Base-by-base conservation (phyloP, 257 asterid species). In the Solanum bulbocastanum region DNA sequence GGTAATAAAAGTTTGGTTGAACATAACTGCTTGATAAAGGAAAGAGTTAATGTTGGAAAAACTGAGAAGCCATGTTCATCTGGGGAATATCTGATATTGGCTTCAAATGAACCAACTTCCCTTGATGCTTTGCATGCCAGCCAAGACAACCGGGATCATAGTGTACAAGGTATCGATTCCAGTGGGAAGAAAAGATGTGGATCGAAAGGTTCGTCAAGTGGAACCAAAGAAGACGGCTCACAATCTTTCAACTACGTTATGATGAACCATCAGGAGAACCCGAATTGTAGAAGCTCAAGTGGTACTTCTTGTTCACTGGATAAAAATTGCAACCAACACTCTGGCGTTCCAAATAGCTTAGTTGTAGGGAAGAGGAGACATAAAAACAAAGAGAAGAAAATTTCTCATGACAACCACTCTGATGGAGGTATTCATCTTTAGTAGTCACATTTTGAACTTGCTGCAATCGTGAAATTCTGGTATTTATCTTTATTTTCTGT, bases 131-230 rank as follows among this genome's bases (percentile, higher is more conserved):
- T 88, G 92, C 85, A 75, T 90, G 83, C 91, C 44, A 90, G 83
- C 78, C 92, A 89, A 86, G 96, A 93, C 87, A 84, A 83, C 87
- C 93, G 87, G 65, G 86, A 83, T 83, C 87, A 89, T 89, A 90
- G 93, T 79, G 87, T 85, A 84, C 93, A 89, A 88, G 86, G 89
- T 49, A 78, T 88, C 15, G 44, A 86, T 72, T 79, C 83, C 84
- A 90, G 91, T 49, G 93, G 92, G 89, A 97, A 94, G 94, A 95
- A 92, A 89, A 94, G 91, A 87, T 86, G 84, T 60, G 93, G 94
- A 87, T 86, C 98, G 82, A 85, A 87, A 86, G 91, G 91, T 88
- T 88, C 90, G 56, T 85, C 94, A 85, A 90, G 86, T 90, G 89
- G 93, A 85, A 82, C 89, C 42, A 92, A 90, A 87, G 87, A 87